Base-by-base conservation (phyloP, 495 filamentous ascomycete species). In the Astrocystis sublimbata region DNA sequence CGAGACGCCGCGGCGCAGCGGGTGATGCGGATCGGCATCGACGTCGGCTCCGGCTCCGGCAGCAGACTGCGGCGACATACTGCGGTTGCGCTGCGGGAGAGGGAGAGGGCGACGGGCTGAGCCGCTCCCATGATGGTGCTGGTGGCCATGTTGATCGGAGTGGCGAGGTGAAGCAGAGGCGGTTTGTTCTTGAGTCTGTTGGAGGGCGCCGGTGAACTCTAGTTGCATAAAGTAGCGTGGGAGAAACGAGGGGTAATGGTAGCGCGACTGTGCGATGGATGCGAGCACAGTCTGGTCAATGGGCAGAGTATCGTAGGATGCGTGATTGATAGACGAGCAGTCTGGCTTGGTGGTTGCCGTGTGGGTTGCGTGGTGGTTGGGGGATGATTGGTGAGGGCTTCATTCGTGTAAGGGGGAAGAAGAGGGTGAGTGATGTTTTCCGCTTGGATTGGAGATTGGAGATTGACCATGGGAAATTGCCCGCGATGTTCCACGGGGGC, bases 171-270 rank as follows among this genome's bases (percentile, higher is more conserved):
- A 70, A 68, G 69, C 75, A 65, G 71, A 73, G 69, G 72, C 73
- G 73, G 75, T 77, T 71, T 73, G 65, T 61, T 76, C 72, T 67
- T 73, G 71, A 64, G 75, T 77, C 68, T 79, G 81, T 79, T 83
- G 82, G 71, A 81, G 81, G 80, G 79, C 79, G 74, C 86, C 82
- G 74, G 81, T 76, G 69, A 83, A 81, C 86, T 89, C 88, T 85
- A 88, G 78, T 87, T 93, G 92, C 92, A 97, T 97, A 96, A 87
- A 97, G 79, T 78, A 72, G 73, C 75, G 76, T 77, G 63, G 65
- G 62, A 69, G 72, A 75, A 68, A 76, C 65, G 58, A 67, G 70
- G 66, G 61, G 60, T 58, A 53, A 58, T 56, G 51, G 60, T 36
- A 64, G 57, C 74, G 74, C 75, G 89, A 91, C 91, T 89, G 91